Conservation (phyloP, 306 rosid genomes). For the Medicago ruthenica region DNA sequence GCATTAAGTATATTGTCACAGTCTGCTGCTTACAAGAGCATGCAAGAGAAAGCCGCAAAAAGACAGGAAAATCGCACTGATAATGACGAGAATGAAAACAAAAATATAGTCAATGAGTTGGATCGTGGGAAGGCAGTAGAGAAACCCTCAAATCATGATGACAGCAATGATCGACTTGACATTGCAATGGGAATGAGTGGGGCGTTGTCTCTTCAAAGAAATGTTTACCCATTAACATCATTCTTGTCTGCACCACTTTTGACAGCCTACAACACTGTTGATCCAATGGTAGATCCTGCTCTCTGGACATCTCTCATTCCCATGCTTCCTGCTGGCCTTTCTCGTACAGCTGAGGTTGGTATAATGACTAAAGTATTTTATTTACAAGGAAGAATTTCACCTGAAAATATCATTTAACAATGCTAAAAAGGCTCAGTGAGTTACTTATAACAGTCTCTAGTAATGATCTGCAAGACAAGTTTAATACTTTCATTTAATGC, state of each 20-base stretch:
- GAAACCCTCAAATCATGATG: slow-evolving; percentile 68
- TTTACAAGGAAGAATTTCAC: slow-evolving; percentile 26
- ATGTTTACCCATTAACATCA: slow-evolving; percentile 70
- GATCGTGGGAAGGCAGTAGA: slow-evolving; percentile 86
- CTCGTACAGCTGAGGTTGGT: slow-evolving; percentile 87
- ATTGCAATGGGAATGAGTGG: slow-evolving; percentile 75
- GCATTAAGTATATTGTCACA: slow-evolving; percentile 89
- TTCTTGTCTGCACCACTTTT: slow-evolving; percentile 87
- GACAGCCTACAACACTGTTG: slow-evolving; percentile 76
- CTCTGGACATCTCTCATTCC: slow-evolving; percentile 92
- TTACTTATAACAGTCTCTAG: not conserved
- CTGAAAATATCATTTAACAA: not conserved
- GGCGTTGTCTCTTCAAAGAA: slow-evolving; percentile 83
- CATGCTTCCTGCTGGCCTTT: slow-evolving; percentile 69
- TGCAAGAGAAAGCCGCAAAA: slow-evolving; percentile 83
- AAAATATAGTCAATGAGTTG: slow-evolving; percentile 67
- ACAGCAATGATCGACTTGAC: slow-evolving; percentile 57
- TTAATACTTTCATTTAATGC: not conserved
- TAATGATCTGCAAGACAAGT: not conserved
- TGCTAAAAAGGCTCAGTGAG: not conserved
- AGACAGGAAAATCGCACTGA: slow-evolving; percentile 66
- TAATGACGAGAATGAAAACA: slow-evolving; percentile 85
- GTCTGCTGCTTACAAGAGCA: slow-evolving; percentile 89
- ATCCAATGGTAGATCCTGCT: slow-evolving; percentile 84
- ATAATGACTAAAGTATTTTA: slow-evolving; percentile 26